Evolutionary conservation across 306 rosid species (phyloP), one percentile per base, ranked within the genome.

Genomic region (Cicer arietinum): DNA sequence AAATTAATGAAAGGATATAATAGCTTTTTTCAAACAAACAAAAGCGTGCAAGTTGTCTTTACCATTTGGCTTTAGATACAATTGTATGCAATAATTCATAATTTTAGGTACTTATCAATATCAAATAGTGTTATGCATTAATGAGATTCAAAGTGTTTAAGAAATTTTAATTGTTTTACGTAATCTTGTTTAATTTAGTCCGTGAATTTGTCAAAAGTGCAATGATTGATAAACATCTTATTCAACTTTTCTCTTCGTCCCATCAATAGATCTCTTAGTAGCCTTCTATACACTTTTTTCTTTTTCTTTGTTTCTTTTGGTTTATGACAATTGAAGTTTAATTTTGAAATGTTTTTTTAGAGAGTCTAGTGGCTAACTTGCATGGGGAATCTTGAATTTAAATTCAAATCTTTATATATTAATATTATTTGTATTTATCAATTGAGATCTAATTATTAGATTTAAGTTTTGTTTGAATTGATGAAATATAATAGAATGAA

Each of bases 91-190:
- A 81, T 56, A 64, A 71, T 71, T 56, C 13, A 57, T 16, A 41
- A 43, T 46, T 57, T 65, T 65, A 82, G 53, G 82, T 66, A 65
- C 45, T 81, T 71, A 65, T 71, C 79, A 48, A 46, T 47, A 63
- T 56, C 79, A 40, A 81, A 76, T 58, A 46, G 70, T 71, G 1
- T 14, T 46, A n/a, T 37, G 14, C 22, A 46, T 39, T 7, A 75
- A 53, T 53, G 54, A 39, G 58, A 5, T 70, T 66, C 67, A 57
- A 53, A 65, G 63, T 14, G 16, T 59, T 69, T 20, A 20, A 20
- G 68, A 48, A 35, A 14, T 17, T 69, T 2, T 41, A n/a, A 51
- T 42, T 13, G 42, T 35, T 58, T 68, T n/a, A 20, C 62, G 1
- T 45, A 13, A 40, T 48, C 47, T 61, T 48, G 5, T 69, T 6